Base-by-base conservation (phyloP, 2,329 filamentous ascomycete species). In the Passalora sequoiae region DNA sequence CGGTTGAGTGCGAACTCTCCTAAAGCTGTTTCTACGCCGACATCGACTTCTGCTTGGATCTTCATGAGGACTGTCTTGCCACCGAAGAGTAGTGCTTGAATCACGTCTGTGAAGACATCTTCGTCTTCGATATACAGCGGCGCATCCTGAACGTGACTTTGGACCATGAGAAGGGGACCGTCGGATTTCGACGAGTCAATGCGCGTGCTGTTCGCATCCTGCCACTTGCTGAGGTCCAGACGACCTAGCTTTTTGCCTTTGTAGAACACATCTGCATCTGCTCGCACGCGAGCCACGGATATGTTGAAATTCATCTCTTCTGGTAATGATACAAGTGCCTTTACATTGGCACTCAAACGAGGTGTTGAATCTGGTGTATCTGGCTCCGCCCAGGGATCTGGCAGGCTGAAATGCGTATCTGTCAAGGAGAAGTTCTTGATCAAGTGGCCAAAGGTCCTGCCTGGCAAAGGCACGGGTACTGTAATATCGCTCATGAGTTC, bases 361-460 rank as follows among this genome's bases (percentile, higher is more conserved):
- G 89, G 89, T 42, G 84, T 78, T 3, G 84, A 74, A 38, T 83
- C 79, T 0, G 87, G 85, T 8, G 82, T 79, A 44, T 76, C 78
- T 0, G 86, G 86, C 13, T 89, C 81, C 2, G 88, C 86, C 57
- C 83, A 78, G 1, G 86, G 84, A 57, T 89, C 80, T 0, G 92
- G 92, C 33, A 98, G 70, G 37, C 78, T 80, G 64, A 98, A 95
- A 57, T 94, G 81, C 29, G 94, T 87, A 60, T 96, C 78, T 2
- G 81, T 80, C 53, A 97, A 70, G 16, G 88, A 85, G 61, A 97
- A 96, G 55, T 92, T 91, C 55, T 83, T 84, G 61, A 98, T 84
- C 12, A 95, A 69, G 52, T 85, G 81, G 53, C 89, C 88, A 57
- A 96, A 83, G 0, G 82, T 82, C 46, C 82, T 80, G 4, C 88